A percentile compares a stretch with the other conserved stretches of the same genome.
Evolutionary conservation across 306 rosid species (phyloP).

Genomic region (Prunus salicina): DNA sequence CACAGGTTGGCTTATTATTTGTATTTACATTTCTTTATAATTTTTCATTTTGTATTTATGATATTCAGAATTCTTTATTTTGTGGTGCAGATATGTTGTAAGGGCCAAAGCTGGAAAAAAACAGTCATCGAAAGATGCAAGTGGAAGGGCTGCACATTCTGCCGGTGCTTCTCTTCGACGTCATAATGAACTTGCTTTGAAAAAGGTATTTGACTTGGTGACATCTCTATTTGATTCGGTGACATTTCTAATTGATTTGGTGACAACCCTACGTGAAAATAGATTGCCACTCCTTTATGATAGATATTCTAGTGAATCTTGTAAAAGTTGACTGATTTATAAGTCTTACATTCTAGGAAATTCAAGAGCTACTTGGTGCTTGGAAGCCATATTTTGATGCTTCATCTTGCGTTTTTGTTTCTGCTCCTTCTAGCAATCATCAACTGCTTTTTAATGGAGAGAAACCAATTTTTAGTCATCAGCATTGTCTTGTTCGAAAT

Average conservation of each 20-base stretch:
- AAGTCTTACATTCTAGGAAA: constrained; percentile 53
- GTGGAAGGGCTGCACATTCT: constrained; percentile 75
- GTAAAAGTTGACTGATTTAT: constrained; percentile 25
- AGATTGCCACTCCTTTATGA: not conserved
- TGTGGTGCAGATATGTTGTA: constrained; percentile 73
- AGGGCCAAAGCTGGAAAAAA: constrained; percentile 94
- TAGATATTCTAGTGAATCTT: not conserved
- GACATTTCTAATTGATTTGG: not conserved
- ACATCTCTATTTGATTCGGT: not conserved
- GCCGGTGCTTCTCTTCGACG: constrained; percentile 97
- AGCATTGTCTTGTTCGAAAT: constrained; percentile 44
- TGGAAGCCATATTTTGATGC: constrained; percentile 87
- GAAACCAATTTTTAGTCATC: constrained; percentile 58
- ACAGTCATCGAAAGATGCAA: constrained; percentile 89
- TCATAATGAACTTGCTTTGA: constrained; percentile 77
- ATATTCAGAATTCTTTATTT: not conserved
- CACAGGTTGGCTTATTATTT: constrained; percentile 59
- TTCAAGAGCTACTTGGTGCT: constrained; percentile 79
- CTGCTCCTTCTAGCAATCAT: constrained; percentile 87
- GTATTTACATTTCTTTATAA: not conserved
- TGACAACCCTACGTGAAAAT: not conserved
- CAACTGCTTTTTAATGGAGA: constrained; percentile 74
- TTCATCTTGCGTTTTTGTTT: constrained; percentile 60
- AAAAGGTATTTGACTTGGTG: constrained; percentile 49
- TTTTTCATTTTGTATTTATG: not conserved